Conservation (phyloP, 345 rosid genomes). For the Dimocarpus longan region DNA sequence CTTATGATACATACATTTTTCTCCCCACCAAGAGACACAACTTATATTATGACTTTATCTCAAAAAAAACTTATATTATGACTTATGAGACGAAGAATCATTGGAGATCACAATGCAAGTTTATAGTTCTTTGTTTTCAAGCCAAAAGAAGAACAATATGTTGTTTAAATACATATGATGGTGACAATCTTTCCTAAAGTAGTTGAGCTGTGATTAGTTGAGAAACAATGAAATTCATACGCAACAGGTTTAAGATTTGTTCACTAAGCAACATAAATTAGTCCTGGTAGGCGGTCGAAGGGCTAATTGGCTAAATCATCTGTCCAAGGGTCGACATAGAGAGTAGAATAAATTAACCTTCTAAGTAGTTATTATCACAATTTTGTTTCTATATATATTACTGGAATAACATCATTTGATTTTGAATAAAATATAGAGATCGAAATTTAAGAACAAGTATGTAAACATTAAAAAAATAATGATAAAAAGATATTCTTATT, state of each 20-base stretch:
- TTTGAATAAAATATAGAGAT: not conserved
- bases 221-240: not conserved
- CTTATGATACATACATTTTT: not conserved
- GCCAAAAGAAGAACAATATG: not conserved
- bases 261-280: not conserved
- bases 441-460: not conserved
- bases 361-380: not conserved
- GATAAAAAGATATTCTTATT: too few relatives aligned
- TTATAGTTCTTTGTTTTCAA: not conserved
- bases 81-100: not conserved
- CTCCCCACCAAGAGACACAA: not conserved
- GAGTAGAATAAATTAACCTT: not conserved
- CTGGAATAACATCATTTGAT: not conserved
- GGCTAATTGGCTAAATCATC: not conserved
- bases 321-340: not conserved
- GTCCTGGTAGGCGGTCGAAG: not conserved
- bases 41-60: not conserved
- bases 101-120: not conserved
- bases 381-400: not conserved
- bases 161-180: not conserved
- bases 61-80: not conserved
- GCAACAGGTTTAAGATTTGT: not conserved
- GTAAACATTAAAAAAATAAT: too few relatives aligned
- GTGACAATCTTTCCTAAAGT: not conserved
- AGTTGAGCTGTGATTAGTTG: not conserved